Percentiles rank a stretch among this genome's conserved stretches.
phyloP scores from a whole-genome alignment of 345 rosid species.

The Acer campestre region DNA sequence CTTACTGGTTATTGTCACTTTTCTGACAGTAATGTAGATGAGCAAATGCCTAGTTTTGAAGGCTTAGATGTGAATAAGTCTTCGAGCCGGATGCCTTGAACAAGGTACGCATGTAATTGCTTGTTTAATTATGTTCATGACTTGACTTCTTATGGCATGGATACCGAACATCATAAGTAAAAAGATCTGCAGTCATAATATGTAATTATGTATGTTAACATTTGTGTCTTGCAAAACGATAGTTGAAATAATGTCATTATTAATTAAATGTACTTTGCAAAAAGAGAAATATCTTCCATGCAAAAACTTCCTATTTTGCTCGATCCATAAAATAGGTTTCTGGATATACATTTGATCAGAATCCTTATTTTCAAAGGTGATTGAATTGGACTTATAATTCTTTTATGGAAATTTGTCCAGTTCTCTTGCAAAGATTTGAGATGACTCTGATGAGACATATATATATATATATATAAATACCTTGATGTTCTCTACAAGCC shows the following conservation, averaged over 20 bases:
- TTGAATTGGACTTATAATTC: background rate
- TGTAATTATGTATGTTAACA: too few relatives aligned
- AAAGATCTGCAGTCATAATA: too few relatives aligned
- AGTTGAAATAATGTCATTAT: background rate
- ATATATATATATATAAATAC: background rate
- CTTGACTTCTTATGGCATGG: too few relatives aligned
- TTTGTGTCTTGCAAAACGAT: too few relatives aligned
- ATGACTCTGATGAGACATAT: background rate
- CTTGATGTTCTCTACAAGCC: background rate
- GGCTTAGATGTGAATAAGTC: slow-evolving; percentile 13
- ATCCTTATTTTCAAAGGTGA: background rate
- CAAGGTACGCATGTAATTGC: slow-evolving; percentile 7
- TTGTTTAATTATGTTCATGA: background rate
- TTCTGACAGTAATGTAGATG: slow-evolving; percentile 18
- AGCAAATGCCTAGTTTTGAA: slow-evolving; percentile 12
- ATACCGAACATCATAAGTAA: too few relatives aligned
- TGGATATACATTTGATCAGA: background rate
- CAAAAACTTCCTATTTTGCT: background rate
- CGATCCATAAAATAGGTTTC: too few relatives aligned
- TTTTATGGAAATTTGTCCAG: background rate
- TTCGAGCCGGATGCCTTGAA: slow-evolving; percentile 14
- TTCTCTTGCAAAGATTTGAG: background rate
- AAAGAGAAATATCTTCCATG: background rate
- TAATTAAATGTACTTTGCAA: background rate
- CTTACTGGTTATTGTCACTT: slow-evolving; percentile 4